phyloP scores from a whole-genome alignment of 1,139 yeast species.

The Geotrichum reessii region DNA sequence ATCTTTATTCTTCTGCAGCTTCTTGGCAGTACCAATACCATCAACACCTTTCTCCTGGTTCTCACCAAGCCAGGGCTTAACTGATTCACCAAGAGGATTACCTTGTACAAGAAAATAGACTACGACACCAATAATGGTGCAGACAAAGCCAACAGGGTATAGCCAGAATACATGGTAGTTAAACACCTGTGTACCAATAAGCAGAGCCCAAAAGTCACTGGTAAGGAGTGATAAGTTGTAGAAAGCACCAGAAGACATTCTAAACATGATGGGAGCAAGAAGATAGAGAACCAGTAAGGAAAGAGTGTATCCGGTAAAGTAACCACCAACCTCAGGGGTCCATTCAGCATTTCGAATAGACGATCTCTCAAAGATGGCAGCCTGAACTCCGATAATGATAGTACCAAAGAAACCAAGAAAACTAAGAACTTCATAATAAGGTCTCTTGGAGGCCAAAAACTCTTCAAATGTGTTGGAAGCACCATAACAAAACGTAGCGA shows the following conservation, averaged over 20 bases:
- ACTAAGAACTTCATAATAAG: slow-evolving; percentile 43
- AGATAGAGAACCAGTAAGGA: slow-evolving; percentile 38
- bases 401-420: slow-evolving; percentile 41
- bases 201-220: slow-evolving; percentile 44
- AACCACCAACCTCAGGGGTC: slow-evolving; percentile 40
- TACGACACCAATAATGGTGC: slow-evolving; percentile 40
- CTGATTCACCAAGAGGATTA: slow-evolving; percentile 37
- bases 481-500: slow-evolving; percentile 44
- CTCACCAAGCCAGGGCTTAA: slow-evolving; percentile 43
- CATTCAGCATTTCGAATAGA: slow-evolving; percentile 37
- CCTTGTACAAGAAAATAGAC: slow-evolving; percentile 39
- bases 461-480: slow-evolving; percentile 42
- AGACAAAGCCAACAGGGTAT: slow-evolving; percentile 43
- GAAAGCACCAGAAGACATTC: slow-evolving; percentile 45
- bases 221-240: slow-evolving; percentile 42
- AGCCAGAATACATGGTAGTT: slow-evolving; percentile 43
- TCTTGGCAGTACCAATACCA: slow-evolving; percentile 41
- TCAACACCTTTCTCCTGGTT: slow-evolving; percentile 38
- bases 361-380: slow-evolving; percentile 40
- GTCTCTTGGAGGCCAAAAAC: slow-evolving; percentile 42
- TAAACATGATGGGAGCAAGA: slow-evolving; percentile 41
- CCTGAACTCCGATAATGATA: slow-evolving; percentile 41
- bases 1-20: background rate
- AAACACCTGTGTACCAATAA: slow-evolving; percentile 41
- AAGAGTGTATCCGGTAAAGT: slow-evolving; percentile 40